Evolutionary conservation across 148 eudicot genomes (phyloP), one percentile per base, ranked within the genome.

Genomic region (Camellia japonica): DNA sequence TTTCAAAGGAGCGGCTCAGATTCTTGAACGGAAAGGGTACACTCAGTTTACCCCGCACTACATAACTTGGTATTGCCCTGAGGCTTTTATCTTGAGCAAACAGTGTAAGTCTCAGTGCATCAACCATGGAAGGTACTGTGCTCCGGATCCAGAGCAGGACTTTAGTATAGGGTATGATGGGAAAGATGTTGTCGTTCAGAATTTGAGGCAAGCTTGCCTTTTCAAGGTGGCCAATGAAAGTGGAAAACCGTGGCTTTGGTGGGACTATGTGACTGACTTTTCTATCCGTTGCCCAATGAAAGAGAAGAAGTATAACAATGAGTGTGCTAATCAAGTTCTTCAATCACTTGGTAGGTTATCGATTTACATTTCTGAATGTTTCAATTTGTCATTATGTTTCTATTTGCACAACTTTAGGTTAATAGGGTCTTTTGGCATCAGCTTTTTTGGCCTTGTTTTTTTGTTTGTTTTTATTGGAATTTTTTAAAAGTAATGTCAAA

Each of bases 71-170:
- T 84, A 84, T 81, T 84, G 86, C 54, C 86, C 86, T 0, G 78
- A 80, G 74, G 83, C 83, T 5, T 84, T 80, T 68, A 71, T 67
- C 3, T 54, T 77, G 51, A 86, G 88, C 82, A 81, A 73, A 78
- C 88, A 85, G 78, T 85, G 88, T 81, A 77, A 79, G 56, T 85
- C 88, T 13, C 88, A 85, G 62, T 85, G 88, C 71, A 86, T 86
- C 71, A 86, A 86, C 42, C 84, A 79, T 63, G 88, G 88, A 69
- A 86, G 88, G 65, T 86, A 86, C 43, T 86, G 86, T 80, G 86
- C 88, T n/a, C 88, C 88, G 0, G 86, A 86, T 83, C 88, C 88
- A 0, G 88, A 86, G 61, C 86, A 80, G 67, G 88, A 86, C 71
- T 86, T 86, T 23, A 83, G 58, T 13, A 58, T 65, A 68, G 88